Evolutionary conservation across 768 basidiomycete genomes (phyloP), one percentile per base, ranked within the genome.

Genomic region (Mycena venus): DNA sequence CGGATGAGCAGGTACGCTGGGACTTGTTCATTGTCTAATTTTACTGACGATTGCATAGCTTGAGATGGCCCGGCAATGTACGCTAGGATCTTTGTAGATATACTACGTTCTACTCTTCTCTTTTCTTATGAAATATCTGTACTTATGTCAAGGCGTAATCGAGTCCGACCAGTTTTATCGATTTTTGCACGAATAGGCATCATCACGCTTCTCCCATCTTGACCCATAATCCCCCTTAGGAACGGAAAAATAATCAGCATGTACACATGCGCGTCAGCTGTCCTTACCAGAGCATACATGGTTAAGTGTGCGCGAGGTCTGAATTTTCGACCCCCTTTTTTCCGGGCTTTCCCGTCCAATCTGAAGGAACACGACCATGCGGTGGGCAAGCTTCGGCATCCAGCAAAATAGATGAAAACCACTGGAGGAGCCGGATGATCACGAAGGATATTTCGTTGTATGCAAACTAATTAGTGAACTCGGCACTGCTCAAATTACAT

Each of bases 1-100:
- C 93, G 25, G 90, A 94, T 76, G 92, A 93, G 74, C 91, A 93
- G 87, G 89, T 90, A 38, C 7, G 83, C 75, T n/a, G 31, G 6
- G 34, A 40, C 76, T 68, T 15, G 29, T 63, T 56, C 32, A 31
- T 38, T 19, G 53, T 34, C 47, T 44, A 15, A 31, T 47, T 36
- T 6, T 40, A 80, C 40, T 31, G 10, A 31, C 55, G n/a, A 17
- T 21, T 7, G 19, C 32, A 5, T 21, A 78, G 82, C 77, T 86
- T 7, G 88, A 89, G 79, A 89, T 89, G 86, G 87, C 87, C 40
- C 81, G 83, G 53, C 81, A 83, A 73, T 89, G 88, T 77, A 79
- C 77, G 1, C 40, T 78, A 56, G 79, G 62, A 36, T 64, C 62
- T 2, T 47, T 69, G 32, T 74, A 74, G 67, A 8, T 38, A 27